These are phyloP conservation scores for Fusarium sp. DNA, from an alignment of 2,329 filamentous ascomycete species.

Conservation along the genomic window DNA sequence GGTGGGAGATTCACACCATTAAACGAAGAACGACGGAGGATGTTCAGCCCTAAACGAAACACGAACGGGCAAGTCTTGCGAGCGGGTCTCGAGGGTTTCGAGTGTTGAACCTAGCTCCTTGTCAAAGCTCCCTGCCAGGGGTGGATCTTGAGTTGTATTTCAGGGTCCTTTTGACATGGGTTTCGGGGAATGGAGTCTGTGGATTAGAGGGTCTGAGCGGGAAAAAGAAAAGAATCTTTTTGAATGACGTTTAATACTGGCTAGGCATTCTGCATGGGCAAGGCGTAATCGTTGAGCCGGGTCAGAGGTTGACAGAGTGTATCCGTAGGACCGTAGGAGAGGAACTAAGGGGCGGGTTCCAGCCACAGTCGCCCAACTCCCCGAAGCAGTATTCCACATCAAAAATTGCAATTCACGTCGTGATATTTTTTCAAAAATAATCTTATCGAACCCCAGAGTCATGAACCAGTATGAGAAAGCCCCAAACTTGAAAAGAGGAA, in stretches of 20 bases:
- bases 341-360: neutral
- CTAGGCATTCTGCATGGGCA: neutral
- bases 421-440: neutral
- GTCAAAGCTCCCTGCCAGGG: neutral
- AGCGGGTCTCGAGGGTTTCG: neutral
- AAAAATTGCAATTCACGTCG: neutral
- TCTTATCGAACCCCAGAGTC: neutral
- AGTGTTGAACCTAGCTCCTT: neutral
- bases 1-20: neutral
- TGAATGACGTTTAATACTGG: neutral
- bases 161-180: neutral
- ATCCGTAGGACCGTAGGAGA: neutral
- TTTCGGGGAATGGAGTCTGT: neutral
- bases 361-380: neutral
- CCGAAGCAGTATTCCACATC: neutral
- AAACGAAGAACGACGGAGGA: neutral
- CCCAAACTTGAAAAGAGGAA: neutral
- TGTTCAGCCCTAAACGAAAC: neutral
- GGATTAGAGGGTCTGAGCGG: neutral
- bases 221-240: neutral
- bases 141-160: neutral
- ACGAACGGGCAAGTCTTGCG: neutral
- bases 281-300: neutral
- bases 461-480: fast-evolving
- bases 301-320: neutral